Evolutionary conservation across 176 grass and related monocot genomes (phyloP).

Genomic region (Triticum urartu): DNA sequence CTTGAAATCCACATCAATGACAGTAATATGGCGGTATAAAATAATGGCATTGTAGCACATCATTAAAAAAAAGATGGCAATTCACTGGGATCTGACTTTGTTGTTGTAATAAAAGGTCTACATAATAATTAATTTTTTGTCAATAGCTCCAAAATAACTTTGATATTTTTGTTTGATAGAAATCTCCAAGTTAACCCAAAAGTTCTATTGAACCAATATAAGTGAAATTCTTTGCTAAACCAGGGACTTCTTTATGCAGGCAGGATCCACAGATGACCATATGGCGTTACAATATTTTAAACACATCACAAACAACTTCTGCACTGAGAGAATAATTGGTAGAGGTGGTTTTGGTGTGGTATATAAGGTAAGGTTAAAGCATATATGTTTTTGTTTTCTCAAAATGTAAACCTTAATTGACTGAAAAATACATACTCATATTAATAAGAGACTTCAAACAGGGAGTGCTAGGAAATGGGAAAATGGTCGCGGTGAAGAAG

Average conservation of each 20-base stretch:
- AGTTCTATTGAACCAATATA: neutral
- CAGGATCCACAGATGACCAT: neutral
- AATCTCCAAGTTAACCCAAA: neutral
- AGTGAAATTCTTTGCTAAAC: neutral
- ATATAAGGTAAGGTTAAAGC: neutral
- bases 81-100: too few species aligned
- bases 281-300: neutral
- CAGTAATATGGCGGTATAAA: too few species aligned
- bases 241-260: neutral
- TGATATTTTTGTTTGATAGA: neutral
- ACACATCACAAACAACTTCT: neutral
- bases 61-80: too few species aligned
- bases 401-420: neutral
- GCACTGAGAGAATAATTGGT: neutral
- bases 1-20: too few species aligned
- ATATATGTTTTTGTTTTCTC: neutral
- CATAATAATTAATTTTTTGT: too few species aligned
- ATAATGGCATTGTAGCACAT: too few species aligned
- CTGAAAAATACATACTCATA: too few species aligned
- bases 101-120: too few species aligned
- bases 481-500: too few species aligned
- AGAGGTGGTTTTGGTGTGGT: neutral
- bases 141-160: too few species aligned
- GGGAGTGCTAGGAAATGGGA: too few species aligned
- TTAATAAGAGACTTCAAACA: too few species aligned